These are phyloP conservation scores for Talaromyces islandicus DNA, from an alignment of 2,329 filamentous ascomycete genomes.

Conservation along the genomic window DNA sequence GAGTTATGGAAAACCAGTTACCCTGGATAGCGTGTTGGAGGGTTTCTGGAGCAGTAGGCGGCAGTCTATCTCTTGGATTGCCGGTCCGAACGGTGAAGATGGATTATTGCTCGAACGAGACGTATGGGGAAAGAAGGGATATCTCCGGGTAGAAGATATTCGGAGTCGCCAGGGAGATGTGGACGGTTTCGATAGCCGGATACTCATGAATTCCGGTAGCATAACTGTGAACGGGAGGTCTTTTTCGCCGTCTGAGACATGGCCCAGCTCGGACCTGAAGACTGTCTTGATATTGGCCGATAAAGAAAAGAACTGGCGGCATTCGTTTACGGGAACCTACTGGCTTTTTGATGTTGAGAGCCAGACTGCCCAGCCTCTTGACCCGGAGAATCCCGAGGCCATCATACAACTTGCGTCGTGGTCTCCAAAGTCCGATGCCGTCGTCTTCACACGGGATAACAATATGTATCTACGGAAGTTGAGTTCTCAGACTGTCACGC, in stretches of 20 bases:
- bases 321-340: constrained; percentile 80
- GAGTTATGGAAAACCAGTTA: constrained; percentile 36
- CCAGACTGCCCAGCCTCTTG: constrained; percentile 69
- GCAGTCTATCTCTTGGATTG: constrained; percentile 43
- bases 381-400: constrained; percentile 59
- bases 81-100: constrained; percentile 53
- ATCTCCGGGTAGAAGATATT: constrained; percentile 82
- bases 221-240: constrained; percentile 56
- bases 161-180: constrained; percentile 47
- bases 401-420: constrained; percentile 79
- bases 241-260: constrained; percentile 56
- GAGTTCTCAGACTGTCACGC: constrained; percentile 53
- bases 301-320: constrained; percentile 72
- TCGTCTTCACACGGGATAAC: constrained; percentile 87
- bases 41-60: constrained; percentile 32
- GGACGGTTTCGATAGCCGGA: constrained; percentile 51
- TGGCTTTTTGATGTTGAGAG: constrained; percentile 87
- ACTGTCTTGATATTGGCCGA: constrained; percentile 79
- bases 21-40: constrained; percentile 35
- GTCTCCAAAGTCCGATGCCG: constrained; percentile 78
- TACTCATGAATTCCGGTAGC: constrained; percentile 64
- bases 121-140: constrained; percentile 59
- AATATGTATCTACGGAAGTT: constrained; percentile 78
- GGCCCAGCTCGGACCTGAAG: constrained; percentile 76
- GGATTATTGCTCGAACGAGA: constrained; percentile 72